These are phyloP conservation scores for Olyra latifolia DNA, from an alignment of 176 grass and related monocot genomes.

Conservation along the genomic window DNA sequence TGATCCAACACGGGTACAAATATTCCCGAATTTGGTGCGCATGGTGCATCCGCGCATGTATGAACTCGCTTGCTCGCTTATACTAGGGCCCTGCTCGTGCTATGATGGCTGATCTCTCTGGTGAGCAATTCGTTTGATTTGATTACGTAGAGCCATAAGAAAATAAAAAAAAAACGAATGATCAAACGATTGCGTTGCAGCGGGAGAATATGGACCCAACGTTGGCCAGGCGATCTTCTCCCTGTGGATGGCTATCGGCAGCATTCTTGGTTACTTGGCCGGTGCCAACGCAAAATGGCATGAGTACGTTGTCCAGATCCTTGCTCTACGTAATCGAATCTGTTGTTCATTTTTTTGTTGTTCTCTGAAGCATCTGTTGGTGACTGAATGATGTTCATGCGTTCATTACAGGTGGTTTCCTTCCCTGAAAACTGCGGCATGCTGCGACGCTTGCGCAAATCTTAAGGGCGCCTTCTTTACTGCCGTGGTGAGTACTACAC, in stretches of 20 bases:
- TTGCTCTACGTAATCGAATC: no score
- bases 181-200: not conserved
- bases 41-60: not conserved
- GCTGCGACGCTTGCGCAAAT: slow-evolving; percentile 54
- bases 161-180: not conserved
- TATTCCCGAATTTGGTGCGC: not conserved
- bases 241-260: slow-evolving; percentile 89
- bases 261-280: slow-evolving; percentile 75
- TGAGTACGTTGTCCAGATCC: slow-evolving; percentile 18
- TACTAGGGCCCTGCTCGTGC: slow-evolving; percentile 45
- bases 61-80: not conserved
- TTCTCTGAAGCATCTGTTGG: not conserved
- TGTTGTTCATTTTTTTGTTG: no score
- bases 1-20: not conserved
- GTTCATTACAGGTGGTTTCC: slow-evolving; percentile 44
- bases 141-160: not conserved
- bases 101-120: slow-evolving; percentile 51
- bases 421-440: slow-evolving; percentile 44
- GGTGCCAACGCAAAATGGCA: slow-evolving; percentile 54
- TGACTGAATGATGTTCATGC: not conserved
- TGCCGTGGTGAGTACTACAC: slow-evolving; percentile 38
- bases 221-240: slow-evolving; percentile 69
- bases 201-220: slow-evolving; percentile 39
- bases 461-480: slow-evolving; percentile 58
- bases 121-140: not conserved